Base-by-base conservation (phyloP, 495 filamentous ascomycete species). In the Lasiosphaeria hispida region DNA sequence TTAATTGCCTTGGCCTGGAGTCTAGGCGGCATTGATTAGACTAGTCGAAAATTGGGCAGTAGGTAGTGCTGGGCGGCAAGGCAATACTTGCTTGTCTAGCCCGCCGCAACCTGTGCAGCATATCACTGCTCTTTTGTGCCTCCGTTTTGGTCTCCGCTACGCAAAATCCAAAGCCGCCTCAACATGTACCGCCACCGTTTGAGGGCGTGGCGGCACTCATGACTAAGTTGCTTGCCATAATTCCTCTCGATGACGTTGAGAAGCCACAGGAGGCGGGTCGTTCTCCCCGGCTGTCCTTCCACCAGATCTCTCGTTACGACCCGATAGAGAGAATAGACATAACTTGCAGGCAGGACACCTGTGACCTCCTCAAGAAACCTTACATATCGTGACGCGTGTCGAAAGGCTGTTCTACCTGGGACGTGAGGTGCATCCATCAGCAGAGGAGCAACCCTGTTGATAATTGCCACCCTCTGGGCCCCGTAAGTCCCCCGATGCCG, bases 231-330 rank as follows among this genome's bases (percentile, higher is more conserved):
- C 0, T 42, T 49, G 23, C 77, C 75, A 40, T 67, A 56, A 10
- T 66, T 61, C 37, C 58, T 44, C 41, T 65, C 42, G 37, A 81
- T 57, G 5, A 77, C 50, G 35, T 41, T 40, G 49, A 79, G 51
- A 48, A 71, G 62, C 72, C 73, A 80, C 40, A 60, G 49, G 14
- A 78, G 56, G 19, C 75, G 71, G 4, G 61, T 61, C 48, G 67
- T 69, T 18, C 68, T 63, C 18, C 79, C 72, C 35, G 61, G 71
- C 14, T 60, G 17, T 13, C 68, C 69, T n/a, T 60, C 50, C 13
- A 56, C 50, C 55, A 82, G 62, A 55, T 76, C 72, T 55, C 68
- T 69, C 3, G 71, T 73, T 4, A 79, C 58, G 1, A 69, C 60
- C 33, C 71, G 62, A 18, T 72, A 67, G 7, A 83, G 52, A 14